phyloP scores from a whole-genome alignment of 306 rosid species.

The Citrullus mucosospermus region DNA sequence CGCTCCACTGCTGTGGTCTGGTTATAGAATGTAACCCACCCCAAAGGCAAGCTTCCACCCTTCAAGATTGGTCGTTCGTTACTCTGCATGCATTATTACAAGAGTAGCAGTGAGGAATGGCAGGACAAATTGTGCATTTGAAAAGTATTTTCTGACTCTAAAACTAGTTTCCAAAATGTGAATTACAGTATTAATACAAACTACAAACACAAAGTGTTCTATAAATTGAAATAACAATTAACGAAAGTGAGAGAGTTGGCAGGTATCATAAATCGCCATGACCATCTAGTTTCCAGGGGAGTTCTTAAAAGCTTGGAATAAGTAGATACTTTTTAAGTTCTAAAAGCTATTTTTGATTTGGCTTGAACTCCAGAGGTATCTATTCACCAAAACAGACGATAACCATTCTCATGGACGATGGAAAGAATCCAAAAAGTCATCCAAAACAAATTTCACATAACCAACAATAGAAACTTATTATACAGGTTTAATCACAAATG shows the following conservation, averaged over 20 bases:
- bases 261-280: not conserved
- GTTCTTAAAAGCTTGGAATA: not conserved
- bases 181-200: not conserved
- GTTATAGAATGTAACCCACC: slow-evolving; percentile 84
- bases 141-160: not conserved
- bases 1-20: slow-evolving; percentile 50
- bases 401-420: not conserved
- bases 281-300: not conserved
- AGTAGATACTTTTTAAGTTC: not conserved
- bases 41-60: slow-evolving; percentile 72
- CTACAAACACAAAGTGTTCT: not conserved
- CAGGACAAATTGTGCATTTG: slow-evolving; percentile 7
- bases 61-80: slow-evolving; percentile 49
- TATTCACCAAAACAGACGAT: not conserved
- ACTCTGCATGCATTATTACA: slow-evolving; percentile 37
- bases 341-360: not conserved
- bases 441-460: not conserved
- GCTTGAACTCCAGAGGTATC: not conserved
- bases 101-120: not conserved
- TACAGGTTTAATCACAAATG: not conserved
- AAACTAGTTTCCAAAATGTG: not conserved
- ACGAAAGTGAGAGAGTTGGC: not conserved
- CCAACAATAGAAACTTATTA: not conserved
- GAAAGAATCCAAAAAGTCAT: not conserved
- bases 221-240: not conserved